Evolutionary conservation across 2,329 filamentous ascomycete species (phyloP).

Genomic region (Fusarium papillatum): DNA sequence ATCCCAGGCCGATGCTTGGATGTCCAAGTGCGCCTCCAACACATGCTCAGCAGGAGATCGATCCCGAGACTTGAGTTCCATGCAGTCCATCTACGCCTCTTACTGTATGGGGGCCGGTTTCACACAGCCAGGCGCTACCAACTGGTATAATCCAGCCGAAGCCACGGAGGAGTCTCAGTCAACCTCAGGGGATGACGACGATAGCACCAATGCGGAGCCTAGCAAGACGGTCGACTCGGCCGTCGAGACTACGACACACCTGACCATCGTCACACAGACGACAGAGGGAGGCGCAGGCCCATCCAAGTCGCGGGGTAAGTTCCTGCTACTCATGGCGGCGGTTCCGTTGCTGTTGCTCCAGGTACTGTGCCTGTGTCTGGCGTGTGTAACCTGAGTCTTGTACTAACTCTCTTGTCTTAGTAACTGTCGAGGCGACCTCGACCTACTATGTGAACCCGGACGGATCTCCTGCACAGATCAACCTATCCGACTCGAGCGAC

Average conservation of each 20-base stretch:
- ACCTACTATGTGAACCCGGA: slow-evolving; percentile 39
- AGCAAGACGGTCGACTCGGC: slow-evolving; percentile 38
- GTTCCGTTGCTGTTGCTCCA: slow-evolving; percentile 45
- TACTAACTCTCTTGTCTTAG: slow-evolving; percentile 26
- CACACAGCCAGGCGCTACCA: slow-evolving; percentile 40
- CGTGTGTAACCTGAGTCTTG: background rate
- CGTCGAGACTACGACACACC: slow-evolving; percentile 37
- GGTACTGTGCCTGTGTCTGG: slow-evolving; percentile 38
- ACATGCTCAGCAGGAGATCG: slow-evolving; percentile 38
- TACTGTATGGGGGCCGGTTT: slow-evolving; percentile 46
- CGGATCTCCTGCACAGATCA: slow-evolving; percentile 27
- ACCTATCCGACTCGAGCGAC: slow-evolving; percentile 17
- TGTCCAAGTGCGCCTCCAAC: slow-evolving; percentile 39
- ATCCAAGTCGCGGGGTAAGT: slow-evolving; percentile 45
- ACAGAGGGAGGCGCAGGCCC: slow-evolving; percentile 36
- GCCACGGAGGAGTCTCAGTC: slow-evolving; percentile 31
- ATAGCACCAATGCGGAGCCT: slow-evolving; percentile 23
- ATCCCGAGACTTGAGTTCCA: slow-evolving; percentile 39
- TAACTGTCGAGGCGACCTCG: slow-evolving; percentile 42
- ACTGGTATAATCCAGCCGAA: slow-evolving; percentile 42
- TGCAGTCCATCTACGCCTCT: slow-evolving; percentile 43
- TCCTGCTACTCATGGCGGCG: slow-evolving; percentile 43
- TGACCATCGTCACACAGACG: slow-evolving; percentile 44
- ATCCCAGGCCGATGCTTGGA: slow-evolving; percentile 31
- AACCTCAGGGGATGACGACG: background rate